A percentile compares a stretch with the other conserved stretches of the same genome.
These are phyloP conservation scores for Globisporangium acanthophoron DNA, from an alignment of 352 stramenopile species.

Conservation along the genomic window DNA sequence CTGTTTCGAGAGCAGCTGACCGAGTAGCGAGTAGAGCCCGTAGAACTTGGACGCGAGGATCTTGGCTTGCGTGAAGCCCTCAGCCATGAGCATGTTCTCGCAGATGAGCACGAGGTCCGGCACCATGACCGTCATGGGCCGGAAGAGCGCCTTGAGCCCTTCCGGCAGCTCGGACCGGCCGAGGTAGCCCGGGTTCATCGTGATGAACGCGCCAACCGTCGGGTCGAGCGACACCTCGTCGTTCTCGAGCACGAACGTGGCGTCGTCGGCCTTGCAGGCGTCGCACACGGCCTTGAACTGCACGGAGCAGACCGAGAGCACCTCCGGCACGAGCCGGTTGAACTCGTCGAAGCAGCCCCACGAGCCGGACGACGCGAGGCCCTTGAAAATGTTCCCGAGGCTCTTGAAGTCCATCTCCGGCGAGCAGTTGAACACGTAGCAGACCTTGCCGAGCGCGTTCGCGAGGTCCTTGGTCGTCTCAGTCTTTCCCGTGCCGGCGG, in stretches of 20 bases:
- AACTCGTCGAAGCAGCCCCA: slow-evolving; percentile 99
- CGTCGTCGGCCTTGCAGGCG: slow-evolving; percentile 91
- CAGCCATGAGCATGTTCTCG: slow-evolving; percentile 97
- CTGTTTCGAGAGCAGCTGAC: slow-evolving; percentile 92
- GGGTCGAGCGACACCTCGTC: slow-evolving; percentile 91
- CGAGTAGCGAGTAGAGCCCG: slow-evolving; percentile 91
- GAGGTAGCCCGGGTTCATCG: slow-evolving; percentile 96
- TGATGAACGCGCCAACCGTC: slow-evolving; percentile 94
- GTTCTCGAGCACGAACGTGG: slow-evolving; percentile 93
- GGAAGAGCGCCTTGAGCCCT: slow-evolving; percentile 93
- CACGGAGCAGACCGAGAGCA: slow-evolving; percentile 92
- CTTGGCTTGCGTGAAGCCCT: slow-evolving; percentile 94
- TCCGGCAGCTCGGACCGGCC: slow-evolving; percentile 93
- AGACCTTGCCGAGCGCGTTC: slow-evolving; percentile 92
- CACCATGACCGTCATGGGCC: slow-evolving; percentile 96
- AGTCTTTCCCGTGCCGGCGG: slow-evolving; percentile 91
- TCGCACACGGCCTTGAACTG: slow-evolving; percentile 96
- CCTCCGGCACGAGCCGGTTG: slow-evolving; percentile 97
- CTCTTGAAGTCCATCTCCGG: slow-evolving; percentile 96
- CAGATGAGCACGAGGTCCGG: slow-evolving; percentile 95
- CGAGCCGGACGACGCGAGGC: slow-evolving; percentile 89
- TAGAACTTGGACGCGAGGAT: slow-evolving; percentile 96
- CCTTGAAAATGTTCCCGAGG: slow-evolving; percentile 97
- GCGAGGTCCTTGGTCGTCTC: slow-evolving; percentile 95
- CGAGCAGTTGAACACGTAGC: slow-evolving; percentile 95